Evolutionary conservation across 192 early-diverging fungal species (phyloP).

Genomic region (Chytriomyces sp.): DNA sequence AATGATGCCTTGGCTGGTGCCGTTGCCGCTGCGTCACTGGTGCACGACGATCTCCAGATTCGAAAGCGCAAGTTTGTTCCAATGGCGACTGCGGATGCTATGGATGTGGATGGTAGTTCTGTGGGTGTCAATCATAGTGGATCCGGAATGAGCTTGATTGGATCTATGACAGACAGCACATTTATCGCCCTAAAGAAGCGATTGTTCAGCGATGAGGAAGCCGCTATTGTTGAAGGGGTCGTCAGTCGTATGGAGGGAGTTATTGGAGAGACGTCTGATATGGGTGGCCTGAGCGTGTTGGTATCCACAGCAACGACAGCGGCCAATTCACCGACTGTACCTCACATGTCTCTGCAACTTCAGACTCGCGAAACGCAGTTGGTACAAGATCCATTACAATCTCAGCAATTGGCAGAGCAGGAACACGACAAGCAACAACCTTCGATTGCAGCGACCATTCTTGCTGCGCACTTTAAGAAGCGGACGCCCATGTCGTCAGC

Average conservation of each 20-base stretch:
- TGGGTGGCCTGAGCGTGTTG: no score
- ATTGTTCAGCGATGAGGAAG: not conserved
- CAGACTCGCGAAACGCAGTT: not conserved
- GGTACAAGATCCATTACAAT: not conserved
- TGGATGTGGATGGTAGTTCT: not conserved
- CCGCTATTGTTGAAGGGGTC: not conserved
- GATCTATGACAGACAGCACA: not conserved
- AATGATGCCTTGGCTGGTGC: not conserved
- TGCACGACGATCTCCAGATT: not conserved
- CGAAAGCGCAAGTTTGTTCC: not conserved
- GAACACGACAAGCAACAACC: not conserved
- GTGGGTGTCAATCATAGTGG: not conserved
- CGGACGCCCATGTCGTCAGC: conserved; percentile 17
- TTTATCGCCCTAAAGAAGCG: not conserved
- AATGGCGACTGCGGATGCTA: not conserved
- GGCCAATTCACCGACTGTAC: no score
- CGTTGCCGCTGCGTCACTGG: not conserved
- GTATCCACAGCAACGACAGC: no score
- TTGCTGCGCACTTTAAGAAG: conserved; percentile 15
- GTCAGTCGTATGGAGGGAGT: not conserved
- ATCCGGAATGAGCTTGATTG: not conserved
- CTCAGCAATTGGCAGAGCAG: not conserved
- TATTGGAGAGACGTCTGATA: no score
- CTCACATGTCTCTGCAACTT: not conserved
- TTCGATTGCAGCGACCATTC: not conserved